Percentiles rank a stretch among this genome's conserved stretches.
phyloP scores from a whole-genome alignment of 805 yeast genomes.

The Yamadazyma takamatsuzukensis region DNA sequence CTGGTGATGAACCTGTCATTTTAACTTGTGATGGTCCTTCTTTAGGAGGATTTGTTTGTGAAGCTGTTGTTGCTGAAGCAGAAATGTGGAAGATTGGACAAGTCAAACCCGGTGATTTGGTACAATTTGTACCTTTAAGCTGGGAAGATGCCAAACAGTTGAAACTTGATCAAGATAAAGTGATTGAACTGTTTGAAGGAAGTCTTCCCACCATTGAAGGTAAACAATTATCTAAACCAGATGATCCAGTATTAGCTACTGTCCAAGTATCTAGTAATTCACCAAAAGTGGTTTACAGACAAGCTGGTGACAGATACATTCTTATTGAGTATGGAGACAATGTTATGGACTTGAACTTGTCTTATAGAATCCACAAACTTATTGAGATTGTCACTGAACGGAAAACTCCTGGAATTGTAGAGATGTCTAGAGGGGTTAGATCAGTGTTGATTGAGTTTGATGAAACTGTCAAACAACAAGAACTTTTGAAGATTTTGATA shows the following conservation, averaged over 20 bases:
- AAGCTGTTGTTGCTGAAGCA: slow-evolving; percentile 91
- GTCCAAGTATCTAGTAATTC: slow-evolving; percentile 45
- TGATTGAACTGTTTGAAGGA: slow-evolving; percentile 46
- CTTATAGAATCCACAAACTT: slow-evolving; percentile 82
- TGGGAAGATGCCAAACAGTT: slow-evolving; percentile 65
- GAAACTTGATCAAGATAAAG: slow-evolving; percentile 56
- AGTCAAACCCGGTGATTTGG: slow-evolving; percentile 88
- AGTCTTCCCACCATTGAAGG: slow-evolving; percentile 28
- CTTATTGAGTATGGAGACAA: slow-evolving; percentile 92
- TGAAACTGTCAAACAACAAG: slow-evolving; percentile 60
- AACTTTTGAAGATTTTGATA: slow-evolving; percentile 58
- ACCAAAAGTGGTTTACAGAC: slow-evolving; percentile 82
- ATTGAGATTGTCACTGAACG: slow-evolving; percentile 66
- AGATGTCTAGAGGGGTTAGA: slow-evolving; percentile 96
- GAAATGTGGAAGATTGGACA: slow-evolving; percentile 99
- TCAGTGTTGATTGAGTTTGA: slow-evolving; percentile 88
- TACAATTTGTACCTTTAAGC: slow-evolving; percentile 75
- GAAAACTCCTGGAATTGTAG: slow-evolving; percentile 76
- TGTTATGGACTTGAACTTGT: slow-evolving; percentile 75
- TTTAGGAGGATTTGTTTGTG: slow-evolving; percentile 95
- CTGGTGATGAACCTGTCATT: slow-evolving; percentile 98
- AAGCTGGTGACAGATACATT: slow-evolving; percentile 94
- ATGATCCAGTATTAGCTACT: slow-evolving; percentile 66
- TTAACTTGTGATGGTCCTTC: slow-evolving; percentile 97
- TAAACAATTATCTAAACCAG: slow-evolving; percentile 34